Evolutionary conservation across 73 alveolate species (phyloP), one percentile per base, ranked within the genome.

Genomic region (Stentor roeselii): DNA sequence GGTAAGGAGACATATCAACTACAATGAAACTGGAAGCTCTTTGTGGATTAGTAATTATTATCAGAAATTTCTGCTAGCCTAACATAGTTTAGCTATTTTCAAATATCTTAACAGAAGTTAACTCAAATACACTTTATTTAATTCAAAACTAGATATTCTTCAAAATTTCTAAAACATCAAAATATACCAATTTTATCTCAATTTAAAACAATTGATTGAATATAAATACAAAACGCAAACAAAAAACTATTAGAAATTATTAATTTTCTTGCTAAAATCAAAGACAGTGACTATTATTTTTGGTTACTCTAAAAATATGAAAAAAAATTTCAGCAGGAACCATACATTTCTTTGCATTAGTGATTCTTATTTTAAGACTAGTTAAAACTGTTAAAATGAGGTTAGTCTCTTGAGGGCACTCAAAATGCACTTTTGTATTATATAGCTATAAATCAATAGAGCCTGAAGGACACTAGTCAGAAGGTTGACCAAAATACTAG

Each of bases 1-100:
- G 98, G 31, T 93, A 87, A 78, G 98, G 98, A 77, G 98, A 93
- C 42, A 91, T 93, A 31, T 37, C 83, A 34, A 92, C 96, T 3
- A 77, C 58, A n/a, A 91, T 87, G 11, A 60, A 60, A 2, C 40
- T 90, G 0, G 98, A 93, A 60, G 60, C 82, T 60, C 58, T 89
- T 15, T 60, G 90, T 21, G 92, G 95, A 32, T 74, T 80, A 37
- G 80, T 92, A 89, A 93, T 93, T 93, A 85, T 93, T 39, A 78
- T 93, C 39, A 96, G 98, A 31, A 94, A 91, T 15, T 92, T 90
- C 40, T 91, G 90, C 59, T 93, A 91, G 60, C 91, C 98, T 75
- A 90, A 87, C 60, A 88, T 92, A 27, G 91, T 93, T 60, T 96
- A 96, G 3, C 83, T 92, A 36, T 85, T 92, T 3, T 90, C 95